These are phyloP conservation scores for Leccinellum rugosiceps DNA, from an alignment of 768 basidiomycete genomes.

Conservation along the genomic window DNA sequence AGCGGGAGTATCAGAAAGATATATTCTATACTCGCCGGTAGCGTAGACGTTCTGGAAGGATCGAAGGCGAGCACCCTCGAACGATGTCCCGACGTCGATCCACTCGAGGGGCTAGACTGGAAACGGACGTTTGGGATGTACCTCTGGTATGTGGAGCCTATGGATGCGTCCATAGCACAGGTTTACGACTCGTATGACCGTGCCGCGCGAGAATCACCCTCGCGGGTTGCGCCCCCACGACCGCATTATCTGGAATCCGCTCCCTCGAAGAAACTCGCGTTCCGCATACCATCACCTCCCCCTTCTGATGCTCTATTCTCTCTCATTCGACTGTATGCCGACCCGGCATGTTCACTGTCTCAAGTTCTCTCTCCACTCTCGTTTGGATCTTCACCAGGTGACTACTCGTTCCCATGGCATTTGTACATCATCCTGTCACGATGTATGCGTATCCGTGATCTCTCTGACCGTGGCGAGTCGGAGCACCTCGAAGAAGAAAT, in stretches of 20 bases:
- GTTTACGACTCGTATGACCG: slow-evolving; percentile 62
- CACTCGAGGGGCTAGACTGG: slow-evolving; percentile 85
- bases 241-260: slow-evolving; percentile 53
- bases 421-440: slow-evolving; percentile 84
- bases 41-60: slow-evolving; percentile 57
- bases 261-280: slow-evolving; percentile 26
- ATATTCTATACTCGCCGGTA: slow-evolving; percentile 82
- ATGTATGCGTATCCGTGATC: slow-evolving; percentile 80
- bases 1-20: slow-evolving; percentile 67
- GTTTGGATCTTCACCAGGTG: slow-evolving; percentile 70
- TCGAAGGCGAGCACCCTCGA: slow-evolving; percentile 49
- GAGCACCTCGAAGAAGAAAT: slow-evolving; percentile 33
- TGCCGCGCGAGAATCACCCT: slow-evolving; percentile 35
- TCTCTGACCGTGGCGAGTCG: slow-evolving; percentile 71
- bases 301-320: slow-evolving; percentile 75
- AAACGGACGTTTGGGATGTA: slow-evolving; percentile 88
- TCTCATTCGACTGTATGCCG: slow-evolving; percentile 74
- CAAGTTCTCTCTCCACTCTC: slow-evolving; percentile 69
- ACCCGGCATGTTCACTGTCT: slow-evolving; percentile 67
- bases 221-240: slow-evolving; percentile 48
- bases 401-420: slow-evolving; percentile 89
- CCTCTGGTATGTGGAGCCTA: slow-evolving; percentile 80
- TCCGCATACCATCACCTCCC: slow-evolving; percentile 44
- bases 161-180: slow-evolving; percentile 67
- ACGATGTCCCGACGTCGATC: slow-evolving; percentile 54